A percentile compares a stretch with the other conserved stretches of the same genome.
Evolutionary conservation across 1,284 basidiomycete species (phyloP).

Genomic region (Leccinum proximum): DNA sequence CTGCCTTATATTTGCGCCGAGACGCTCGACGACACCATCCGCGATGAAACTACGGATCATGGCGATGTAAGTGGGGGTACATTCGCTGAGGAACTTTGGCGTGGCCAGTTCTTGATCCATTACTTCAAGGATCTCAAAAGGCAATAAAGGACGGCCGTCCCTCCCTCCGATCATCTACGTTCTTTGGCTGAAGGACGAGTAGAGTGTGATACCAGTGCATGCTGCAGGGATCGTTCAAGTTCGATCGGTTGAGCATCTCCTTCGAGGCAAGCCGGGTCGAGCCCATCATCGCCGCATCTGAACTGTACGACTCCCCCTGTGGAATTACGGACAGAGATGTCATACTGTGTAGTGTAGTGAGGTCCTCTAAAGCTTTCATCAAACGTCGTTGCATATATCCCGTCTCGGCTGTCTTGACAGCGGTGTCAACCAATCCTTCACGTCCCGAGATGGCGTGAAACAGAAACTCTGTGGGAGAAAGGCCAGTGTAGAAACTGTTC

Average conservation of each 20-base stretch:
- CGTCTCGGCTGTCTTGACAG: constrained; percentile 99
- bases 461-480: constrained; percentile 96
- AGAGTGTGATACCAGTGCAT: constrained; percentile 59
- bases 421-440: constrained; percentile 98
- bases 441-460: constrained; percentile 99
- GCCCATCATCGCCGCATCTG: constrained; percentile 94
- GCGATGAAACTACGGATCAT: constrained; percentile 77
- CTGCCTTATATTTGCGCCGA: constrained; percentile 64
- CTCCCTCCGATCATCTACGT: constrained; percentile 61
- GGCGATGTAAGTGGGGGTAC: constrained; percentile 75
- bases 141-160: constrained; percentile 67
- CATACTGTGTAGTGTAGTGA: constrained; percentile 96
- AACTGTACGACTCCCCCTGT: constrained; percentile 98
- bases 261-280: constrained; percentile 96
- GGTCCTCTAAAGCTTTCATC: constrained; percentile 99
- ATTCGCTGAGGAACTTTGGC: constrained; percentile 63
- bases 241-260: constrained; percentile 94
- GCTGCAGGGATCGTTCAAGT: constrained; percentile 85
- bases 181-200: background rate
- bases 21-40: constrained; percentile 63
- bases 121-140: constrained; percentile 85
- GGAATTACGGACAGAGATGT: constrained; percentile 95
- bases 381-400: constrained; percentile 99
- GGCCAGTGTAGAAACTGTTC: constrained; percentile 95
- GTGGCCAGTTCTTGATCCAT: constrained; percentile 64